A percentile compares a stretch with the other conserved stretches of the same genome.
Evolutionary conservation across 2,329 filamentous ascomycete genomes (phyloP).

Genomic region (Dryadomyces quercivorus): DNA sequence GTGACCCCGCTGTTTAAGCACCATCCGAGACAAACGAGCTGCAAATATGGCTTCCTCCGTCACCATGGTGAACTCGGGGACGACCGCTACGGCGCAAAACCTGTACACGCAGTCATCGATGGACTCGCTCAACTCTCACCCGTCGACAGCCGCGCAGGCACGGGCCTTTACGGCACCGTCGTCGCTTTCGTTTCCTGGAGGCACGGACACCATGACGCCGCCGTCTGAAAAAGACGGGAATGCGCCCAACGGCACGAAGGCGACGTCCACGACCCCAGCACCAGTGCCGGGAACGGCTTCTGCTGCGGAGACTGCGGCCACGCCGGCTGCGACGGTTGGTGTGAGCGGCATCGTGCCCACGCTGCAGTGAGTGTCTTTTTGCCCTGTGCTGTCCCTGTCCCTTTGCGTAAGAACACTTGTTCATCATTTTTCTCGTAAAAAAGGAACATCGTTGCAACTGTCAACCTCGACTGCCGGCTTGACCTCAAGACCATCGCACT

Average conservation of each 20-base stretch:
- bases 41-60: conserved; percentile 10
- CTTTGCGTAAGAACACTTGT: conserved; percentile 11
- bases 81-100: conserved; percentile 8
- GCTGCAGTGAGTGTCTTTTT: conserved; percentile 75
- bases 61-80: conserved; percentile 7
- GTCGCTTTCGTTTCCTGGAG: conserved; percentile 79
- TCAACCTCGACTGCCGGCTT: conserved; percentile 95
- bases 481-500: conserved; percentile 98
- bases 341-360: conserved; percentile 88
- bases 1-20: background rate
- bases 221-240: conserved; percentile 13
- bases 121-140: conserved; percentile 88
- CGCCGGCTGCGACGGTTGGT: conserved; percentile 75
- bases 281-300: conserved; percentile 10
- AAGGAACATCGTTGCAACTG: conserved; percentile 99
- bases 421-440: conserved; percentile 10
- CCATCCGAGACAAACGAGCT: background rate
- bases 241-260: conserved; percentile 10
- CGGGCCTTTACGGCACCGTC: conserved; percentile 90
- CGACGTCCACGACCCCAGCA: conserved; percentile 5
- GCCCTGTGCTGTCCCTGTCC: background rate
- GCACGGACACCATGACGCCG: conserved; percentile 12
- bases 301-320: conserved; percentile 36
- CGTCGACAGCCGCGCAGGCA: conserved; percentile 81
- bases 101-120: conserved; percentile 32